A percentile compares a stretch with the other conserved stretches of the same genome.
Conservation (phyloP, 179 eudicot species). For the Corrigiola litoralis region DNA sequence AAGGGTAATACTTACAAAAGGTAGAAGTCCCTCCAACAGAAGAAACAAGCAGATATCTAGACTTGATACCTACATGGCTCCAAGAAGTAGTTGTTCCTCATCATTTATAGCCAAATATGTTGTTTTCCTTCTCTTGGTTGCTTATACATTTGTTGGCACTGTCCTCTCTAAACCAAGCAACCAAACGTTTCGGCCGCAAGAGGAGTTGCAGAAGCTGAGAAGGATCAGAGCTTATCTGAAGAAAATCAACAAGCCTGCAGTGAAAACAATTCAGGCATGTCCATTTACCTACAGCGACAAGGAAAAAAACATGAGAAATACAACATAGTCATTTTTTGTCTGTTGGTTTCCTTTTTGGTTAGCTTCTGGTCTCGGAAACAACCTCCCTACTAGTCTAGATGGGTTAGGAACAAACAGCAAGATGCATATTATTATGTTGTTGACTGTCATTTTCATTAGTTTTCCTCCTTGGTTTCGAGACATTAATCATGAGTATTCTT, state of each 20-base stretch:
- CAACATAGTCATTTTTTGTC: not conserved
- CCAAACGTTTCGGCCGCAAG: conserved; percentile 54
- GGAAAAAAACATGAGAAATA: not conserved
- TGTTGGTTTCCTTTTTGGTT: not conserved
- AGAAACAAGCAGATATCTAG: conserved; percentile 24
- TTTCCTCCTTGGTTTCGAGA: not conserved
- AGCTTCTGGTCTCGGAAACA: not conserved
- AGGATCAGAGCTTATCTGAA: conserved; percentile 53
- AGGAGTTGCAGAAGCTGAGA: conserved; percentile 51
- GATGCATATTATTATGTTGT: not conserved
- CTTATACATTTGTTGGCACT: conserved; percentile 21
- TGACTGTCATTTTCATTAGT: not conserved
- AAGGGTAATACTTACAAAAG: conserved; percentile 58
- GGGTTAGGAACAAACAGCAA: not conserved
- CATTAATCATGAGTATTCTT: conserved; percentile 1
- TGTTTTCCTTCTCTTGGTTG: conserved; percentile 33
- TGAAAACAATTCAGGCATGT: conserved; percentile 78
- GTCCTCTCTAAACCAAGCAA: conserved; percentile 35
- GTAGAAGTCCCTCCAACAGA: conserved; percentile 12
- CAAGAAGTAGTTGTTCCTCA: conserved; percentile 22
- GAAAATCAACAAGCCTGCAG: conserved; percentile 81
- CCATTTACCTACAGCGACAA: not conserved
- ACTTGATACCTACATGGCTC: conserved; percentile 28
- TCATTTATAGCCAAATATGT: conserved; percentile 40
- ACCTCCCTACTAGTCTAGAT: not conserved